phyloP scores from a whole-genome alignment of 345 rosid species.

The Populus euphratica region DNA sequence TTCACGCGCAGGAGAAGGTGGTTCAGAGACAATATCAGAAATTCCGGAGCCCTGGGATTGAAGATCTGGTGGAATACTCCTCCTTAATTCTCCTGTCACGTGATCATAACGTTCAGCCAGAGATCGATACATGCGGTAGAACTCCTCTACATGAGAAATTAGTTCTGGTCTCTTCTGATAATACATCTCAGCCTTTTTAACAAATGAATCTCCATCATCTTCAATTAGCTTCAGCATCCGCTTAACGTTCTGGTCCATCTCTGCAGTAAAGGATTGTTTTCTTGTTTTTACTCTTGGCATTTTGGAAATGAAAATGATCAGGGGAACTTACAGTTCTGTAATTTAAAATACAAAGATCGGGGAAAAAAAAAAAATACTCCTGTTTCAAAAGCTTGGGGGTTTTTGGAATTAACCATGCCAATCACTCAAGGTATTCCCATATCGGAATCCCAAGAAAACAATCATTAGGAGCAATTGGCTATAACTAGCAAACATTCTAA shows the following conservation, averaged over 20 bases:
- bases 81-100: conserved; percentile 35
- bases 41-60: conserved; percentile 35
- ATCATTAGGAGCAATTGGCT: conserved; percentile 4
- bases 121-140: conserved; percentile 40
- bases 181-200: conserved; percentile 30
- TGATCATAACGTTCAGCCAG: conserved; percentile 45
- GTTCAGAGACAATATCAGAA: conserved; percentile 26
- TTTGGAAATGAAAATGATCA: not conserved
- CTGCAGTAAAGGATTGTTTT: conserved; percentile 28
- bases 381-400: not conserved
- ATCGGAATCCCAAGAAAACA: too few species aligned
- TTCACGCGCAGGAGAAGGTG: conserved; percentile 37
- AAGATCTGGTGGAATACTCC: conserved; percentile 27
- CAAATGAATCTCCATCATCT: conserved; percentile 35
- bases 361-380: not conserved
- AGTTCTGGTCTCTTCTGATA: conserved; percentile 43
- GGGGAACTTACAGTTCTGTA: not conserved
- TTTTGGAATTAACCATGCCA: not conserved
- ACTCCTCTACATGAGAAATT: conserved; percentile 39
- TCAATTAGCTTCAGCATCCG: conserved; percentile 46
- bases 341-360: not conserved
- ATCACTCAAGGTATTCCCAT: not conserved
- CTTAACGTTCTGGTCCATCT: conserved; percentile 41
- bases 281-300: conserved; percentile 15
- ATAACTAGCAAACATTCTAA: too few species aligned